These are phyloP conservation scores for Fusarium compactum DNA, from an alignment of 2,329 filamentous ascomycete species.

Conservation along the genomic window DNA sequence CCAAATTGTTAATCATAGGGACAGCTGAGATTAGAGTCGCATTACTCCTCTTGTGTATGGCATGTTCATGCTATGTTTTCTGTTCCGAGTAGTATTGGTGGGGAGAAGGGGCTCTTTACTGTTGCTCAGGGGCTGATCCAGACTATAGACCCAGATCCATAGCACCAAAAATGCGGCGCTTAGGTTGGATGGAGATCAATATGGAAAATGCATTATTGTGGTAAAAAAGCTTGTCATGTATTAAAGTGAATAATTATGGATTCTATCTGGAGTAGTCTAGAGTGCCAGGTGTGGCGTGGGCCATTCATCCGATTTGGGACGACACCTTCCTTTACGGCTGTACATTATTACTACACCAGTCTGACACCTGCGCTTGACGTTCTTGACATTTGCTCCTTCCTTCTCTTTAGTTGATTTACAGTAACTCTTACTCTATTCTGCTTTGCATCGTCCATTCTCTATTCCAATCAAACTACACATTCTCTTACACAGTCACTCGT, in stretches of 20 bases:
- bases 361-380: neutral
- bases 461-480: neutral
- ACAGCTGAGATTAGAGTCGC: slow-evolving; percentile 13
- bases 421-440: neutral
- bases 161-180: slow-evolving; percentile 23
- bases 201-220: slow-evolving; percentile 6
- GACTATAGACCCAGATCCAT: slow-evolving; percentile 18
- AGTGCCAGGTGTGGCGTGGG: slow-evolving; percentile 12
- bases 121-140: neutral
- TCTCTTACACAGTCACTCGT: slow-evolving; percentile 6
- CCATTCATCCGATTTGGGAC: slow-evolving; percentile 11
- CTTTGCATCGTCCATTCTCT: neutral
- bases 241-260: neutral
- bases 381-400: slow-evolving; percentile 15
- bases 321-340: neutral
- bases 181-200: slow-evolving; percentile 7
- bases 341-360: neutral
- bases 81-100: slow-evolving; percentile 16
- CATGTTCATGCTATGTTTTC: slow-evolving; percentile 14
- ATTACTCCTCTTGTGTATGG: slow-evolving; percentile 18
- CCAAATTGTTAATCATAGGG: neutral
- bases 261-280: slow-evolving; percentile 4
- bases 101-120: slow-evolving; percentile 8
- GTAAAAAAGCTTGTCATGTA: slow-evolving; percentile 8
- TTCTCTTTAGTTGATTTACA: neutral